Percentiles rank a stretch among this genome's conserved stretches.
Evolutionary conservation across 2,329 filamentous ascomycete genomes (phyloP).

Genomic region (Claviceps sp.): DNA sequence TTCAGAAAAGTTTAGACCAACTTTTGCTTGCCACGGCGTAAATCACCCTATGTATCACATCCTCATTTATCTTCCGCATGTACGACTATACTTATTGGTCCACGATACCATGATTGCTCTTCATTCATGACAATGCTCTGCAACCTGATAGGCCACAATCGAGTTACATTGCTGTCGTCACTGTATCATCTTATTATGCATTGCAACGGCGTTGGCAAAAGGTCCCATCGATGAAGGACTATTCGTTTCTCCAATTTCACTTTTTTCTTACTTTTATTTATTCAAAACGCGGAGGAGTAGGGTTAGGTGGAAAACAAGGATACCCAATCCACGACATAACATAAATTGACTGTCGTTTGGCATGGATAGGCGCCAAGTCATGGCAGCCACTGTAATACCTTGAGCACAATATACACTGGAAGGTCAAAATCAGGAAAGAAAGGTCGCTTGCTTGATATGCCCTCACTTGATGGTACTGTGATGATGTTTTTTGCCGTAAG

Average conservation of each 20-base stretch:
- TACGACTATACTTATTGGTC: constrained; percentile 29
- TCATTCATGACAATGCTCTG: constrained; percentile 9
- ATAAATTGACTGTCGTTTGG: constrained; percentile 26
- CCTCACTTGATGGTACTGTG: too few relatives aligned
- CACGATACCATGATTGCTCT: constrained; percentile 35
- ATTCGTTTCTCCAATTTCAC: constrained; percentile 12
- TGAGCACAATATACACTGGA: constrained; percentile 10
- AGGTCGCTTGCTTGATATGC: neutral
- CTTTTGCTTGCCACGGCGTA: constrained; percentile 4
- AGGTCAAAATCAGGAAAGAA: constrained; percentile 7
- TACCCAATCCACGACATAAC: constrained; percentile 24
- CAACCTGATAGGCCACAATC: constrained; percentile 15
- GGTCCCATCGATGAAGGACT: constrained; percentile 17
- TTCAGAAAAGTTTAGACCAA: constrained; percentile 42
- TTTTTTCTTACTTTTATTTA: neutral
- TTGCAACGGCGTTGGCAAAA: constrained; percentile 44
- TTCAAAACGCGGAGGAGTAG: constrained; percentile 14
- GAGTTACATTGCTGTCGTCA: constrained; percentile 10
- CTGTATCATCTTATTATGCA: constrained; percentile 33
- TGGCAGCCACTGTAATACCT: constrained; percentile 18
- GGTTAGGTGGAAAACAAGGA: constrained; percentile 23
- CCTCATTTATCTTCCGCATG: constrained; percentile 15
- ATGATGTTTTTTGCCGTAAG: too few relatives aligned
- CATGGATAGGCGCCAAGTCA: constrained; percentile 2
- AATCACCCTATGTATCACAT: constrained; percentile 8